Evolutionary conservation across 257 asterid genomes (phyloP).

Genomic region (Ajuga chamaepitys): DNA sequence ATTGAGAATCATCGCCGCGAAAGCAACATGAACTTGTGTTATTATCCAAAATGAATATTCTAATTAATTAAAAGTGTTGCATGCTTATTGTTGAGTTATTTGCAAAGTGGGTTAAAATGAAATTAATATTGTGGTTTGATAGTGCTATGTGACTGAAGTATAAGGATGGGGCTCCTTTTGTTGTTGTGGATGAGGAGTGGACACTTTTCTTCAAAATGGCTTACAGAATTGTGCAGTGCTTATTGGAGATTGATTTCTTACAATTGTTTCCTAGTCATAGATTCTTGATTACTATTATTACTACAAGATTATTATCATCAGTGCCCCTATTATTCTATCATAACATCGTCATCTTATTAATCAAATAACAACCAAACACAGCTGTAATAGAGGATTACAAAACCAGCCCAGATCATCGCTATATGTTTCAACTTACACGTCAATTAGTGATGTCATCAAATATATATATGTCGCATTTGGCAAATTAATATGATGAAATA

Average conservation of each 20-base stretch:
- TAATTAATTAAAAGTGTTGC: background rate
- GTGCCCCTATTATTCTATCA: too few species aligned
- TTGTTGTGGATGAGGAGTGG: constrained; percentile 63
- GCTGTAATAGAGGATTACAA: too few species aligned
- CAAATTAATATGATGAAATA: too few species aligned
- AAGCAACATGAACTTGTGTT: background rate
- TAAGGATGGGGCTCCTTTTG: constrained; percentile 16
- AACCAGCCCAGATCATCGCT: too few species aligned
- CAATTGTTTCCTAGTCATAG: too few species aligned
- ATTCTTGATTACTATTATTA: too few species aligned
- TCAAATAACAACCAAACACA: too few species aligned
- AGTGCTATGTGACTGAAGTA: constrained; percentile 42
- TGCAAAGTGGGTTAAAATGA: constrained; percentile 23
- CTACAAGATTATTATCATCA: too few species aligned
- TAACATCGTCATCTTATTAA: background rate
- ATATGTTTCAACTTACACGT: too few species aligned
- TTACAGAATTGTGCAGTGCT: constrained; percentile 13
- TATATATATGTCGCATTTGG: too few species aligned
- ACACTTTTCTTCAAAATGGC: constrained; percentile 45
- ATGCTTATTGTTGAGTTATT: constrained; percentile 20
- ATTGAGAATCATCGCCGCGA: too few species aligned
- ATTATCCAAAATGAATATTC: background rate
- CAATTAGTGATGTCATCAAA: too few species aligned
- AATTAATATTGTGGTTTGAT: constrained; percentile 14
- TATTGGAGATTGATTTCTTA: background rate